Conservation (phyloP, 164 flowering plant genomes). For the Amborella trichopoda region DNA sequence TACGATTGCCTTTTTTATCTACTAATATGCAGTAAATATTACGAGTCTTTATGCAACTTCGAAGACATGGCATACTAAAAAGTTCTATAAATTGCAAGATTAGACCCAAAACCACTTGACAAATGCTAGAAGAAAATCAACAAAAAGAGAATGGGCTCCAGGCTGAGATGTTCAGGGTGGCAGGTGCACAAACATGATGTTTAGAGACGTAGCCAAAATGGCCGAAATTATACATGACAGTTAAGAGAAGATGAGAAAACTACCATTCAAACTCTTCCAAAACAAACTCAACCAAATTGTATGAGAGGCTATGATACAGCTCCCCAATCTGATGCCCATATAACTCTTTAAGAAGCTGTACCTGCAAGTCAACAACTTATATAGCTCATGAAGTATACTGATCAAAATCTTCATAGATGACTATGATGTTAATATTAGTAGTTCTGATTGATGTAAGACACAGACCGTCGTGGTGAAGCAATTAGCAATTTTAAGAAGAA, state of each 20-base stretch:
- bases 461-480: too few species aligned
- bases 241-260: conserved; percentile 6
- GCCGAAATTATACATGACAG: neutral
- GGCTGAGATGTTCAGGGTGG: too few species aligned
- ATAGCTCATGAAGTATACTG: too few species aligned
- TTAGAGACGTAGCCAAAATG: neutral
- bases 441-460: too few species aligned
- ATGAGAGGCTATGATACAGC: conserved; percentile 83
- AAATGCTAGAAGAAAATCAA: neutral
- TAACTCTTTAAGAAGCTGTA: conserved; percentile 78
- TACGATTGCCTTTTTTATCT: too few species aligned
- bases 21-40: too few species aligned
- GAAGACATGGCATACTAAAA: neutral
- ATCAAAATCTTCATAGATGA: too few species aligned
- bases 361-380: conserved; percentile 29
- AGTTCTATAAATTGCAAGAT: neutral
- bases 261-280: conserved; percentile 70
- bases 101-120: neutral
- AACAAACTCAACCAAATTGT: conserved; percentile 69
- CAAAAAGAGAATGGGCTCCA: neutral
- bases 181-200: neutral
- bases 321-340: conserved; percentile 81
- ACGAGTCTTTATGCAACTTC: too few species aligned
- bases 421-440: too few species aligned
- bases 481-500: too few species aligned